Conservation (phyloP, 179 eudicot species). For the Vitellaria paradoxa region DNA sequence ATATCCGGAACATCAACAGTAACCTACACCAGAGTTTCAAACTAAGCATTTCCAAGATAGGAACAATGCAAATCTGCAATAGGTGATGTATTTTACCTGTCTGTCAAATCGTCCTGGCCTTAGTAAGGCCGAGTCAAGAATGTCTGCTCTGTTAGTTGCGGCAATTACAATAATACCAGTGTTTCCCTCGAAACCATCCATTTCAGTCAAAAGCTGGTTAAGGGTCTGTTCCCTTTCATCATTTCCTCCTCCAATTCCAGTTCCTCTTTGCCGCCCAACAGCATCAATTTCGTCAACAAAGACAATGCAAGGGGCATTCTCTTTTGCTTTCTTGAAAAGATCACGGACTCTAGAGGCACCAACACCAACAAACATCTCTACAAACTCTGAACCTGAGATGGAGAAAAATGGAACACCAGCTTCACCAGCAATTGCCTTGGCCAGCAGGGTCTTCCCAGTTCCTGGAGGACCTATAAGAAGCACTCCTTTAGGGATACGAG, state of each 20-base stretch:
- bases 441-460: slow-evolving; percentile 92
- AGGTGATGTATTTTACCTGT: slow-evolving; percentile 53
- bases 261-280: slow-evolving; percentile 95
- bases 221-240: slow-evolving; percentile 98
- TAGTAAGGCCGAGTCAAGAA: slow-evolving; percentile 90
- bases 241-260: slow-evolving; percentile 99
- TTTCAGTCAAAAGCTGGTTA: slow-evolving; percentile 95
- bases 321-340: slow-evolving; percentile 96
- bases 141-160: slow-evolving; percentile 95
- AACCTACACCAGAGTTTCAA: slow-evolving; percentile 49
- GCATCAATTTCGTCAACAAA: slow-evolving; percentile 99
- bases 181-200: slow-evolving; percentile 99
- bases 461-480: slow-evolving; percentile 99
- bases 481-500: slow-evolving; percentile 98
- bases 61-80: background rate
- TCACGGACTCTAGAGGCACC: slow-evolving; percentile 99
- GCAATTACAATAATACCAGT: slow-evolving; percentile 94
- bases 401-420: slow-evolving; percentile 99
- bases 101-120: slow-evolving; percentile 98
- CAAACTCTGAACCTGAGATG: slow-evolving; percentile 97
- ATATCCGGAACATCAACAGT: slow-evolving; percentile 94
- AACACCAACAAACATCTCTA: slow-evolving; percentile 99
- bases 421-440: slow-evolving; percentile 99
- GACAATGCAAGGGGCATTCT: slow-evolving; percentile 96
- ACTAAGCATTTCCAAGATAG: slow-evolving; percentile 16